Evolutionary conservation across 2,329 filamentous ascomycete genomes (phyloP).

Genomic region (Plenodomus tracheiphilus): DNA sequence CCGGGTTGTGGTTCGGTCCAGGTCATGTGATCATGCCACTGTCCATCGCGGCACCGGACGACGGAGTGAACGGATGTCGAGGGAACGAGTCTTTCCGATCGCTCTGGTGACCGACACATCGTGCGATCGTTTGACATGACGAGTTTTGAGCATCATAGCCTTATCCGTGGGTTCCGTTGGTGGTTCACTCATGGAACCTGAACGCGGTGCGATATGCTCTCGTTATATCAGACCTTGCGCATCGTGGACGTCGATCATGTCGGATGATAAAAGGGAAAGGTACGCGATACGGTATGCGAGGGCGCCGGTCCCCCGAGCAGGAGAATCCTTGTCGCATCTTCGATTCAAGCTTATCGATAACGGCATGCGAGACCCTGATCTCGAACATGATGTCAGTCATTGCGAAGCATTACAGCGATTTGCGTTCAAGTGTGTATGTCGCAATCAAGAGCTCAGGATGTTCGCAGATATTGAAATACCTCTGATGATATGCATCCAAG

Average conservation of each 20-base stretch:
- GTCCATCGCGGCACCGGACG: no score
- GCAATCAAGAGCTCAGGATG: neutral
- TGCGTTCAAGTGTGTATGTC: neutral
- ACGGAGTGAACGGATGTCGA: neutral
- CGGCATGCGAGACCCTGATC: neutral
- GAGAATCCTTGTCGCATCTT: neutral
- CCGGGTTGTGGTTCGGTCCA: neutral
- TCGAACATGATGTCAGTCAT: neutral
- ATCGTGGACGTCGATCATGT: neutral
- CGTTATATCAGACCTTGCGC: neutral
- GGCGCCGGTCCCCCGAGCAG: neutral
- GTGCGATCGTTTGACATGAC: no score
- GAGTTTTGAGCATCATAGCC: neutral
- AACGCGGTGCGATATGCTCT: slow-evolving; percentile 3
- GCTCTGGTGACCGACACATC: neutral
- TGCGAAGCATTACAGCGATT: neutral
- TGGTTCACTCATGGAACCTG: neutral
- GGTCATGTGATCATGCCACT: neutral
- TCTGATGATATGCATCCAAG: neutral
- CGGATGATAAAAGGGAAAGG: neutral
- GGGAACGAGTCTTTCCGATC: slow-evolving; percentile 1
- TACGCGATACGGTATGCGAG: neutral
- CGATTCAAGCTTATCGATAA: neutral
- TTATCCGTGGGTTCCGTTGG: neutral
- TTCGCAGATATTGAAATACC: neutral